phyloP scores from a whole-genome alignment of 441 rosid species.

The Arabidopsis lyrata region DNA sequence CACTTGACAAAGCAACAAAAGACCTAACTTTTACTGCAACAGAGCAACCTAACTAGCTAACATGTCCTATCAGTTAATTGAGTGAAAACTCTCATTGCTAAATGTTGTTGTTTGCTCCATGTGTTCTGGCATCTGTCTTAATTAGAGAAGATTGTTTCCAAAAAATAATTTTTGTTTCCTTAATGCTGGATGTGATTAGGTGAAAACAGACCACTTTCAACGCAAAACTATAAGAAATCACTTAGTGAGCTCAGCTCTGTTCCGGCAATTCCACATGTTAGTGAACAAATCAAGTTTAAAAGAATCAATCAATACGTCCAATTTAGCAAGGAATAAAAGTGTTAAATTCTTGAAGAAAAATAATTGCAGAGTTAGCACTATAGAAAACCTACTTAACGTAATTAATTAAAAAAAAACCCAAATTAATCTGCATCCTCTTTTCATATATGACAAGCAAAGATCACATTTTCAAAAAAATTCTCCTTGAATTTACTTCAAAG shows the following conservation, averaged over 20 bases:
- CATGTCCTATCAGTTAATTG: slow-evolving; percentile 46
- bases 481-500: not conserved
- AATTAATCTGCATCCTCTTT: not conserved
- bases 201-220: slow-evolving; percentile 4
- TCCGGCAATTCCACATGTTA: slow-evolving; percentile 37
- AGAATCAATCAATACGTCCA: slow-evolving; percentile 28
- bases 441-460: not conserved
- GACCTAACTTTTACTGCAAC: slow-evolving; percentile 9
- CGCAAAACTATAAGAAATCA: slow-evolving; percentile 30
- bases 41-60: slow-evolving; percentile 46
- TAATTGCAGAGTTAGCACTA: not conserved
- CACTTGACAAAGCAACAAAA: slow-evolving; percentile 36
- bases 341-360: not conserved
- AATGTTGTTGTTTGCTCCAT: slow-evolving; percentile 3
- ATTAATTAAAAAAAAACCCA: not conserved
- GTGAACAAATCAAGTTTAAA: slow-evolving; percentile 15
- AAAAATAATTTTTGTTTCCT: too few relatives aligned
- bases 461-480: not conserved
- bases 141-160: not conserved
- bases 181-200: too few relatives aligned
- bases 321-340: not conserved
- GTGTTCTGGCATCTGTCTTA: slow-evolving; percentile 28
- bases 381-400: not conserved
- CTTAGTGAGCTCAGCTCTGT: slow-evolving; percentile 44
- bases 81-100: slow-evolving; percentile 29